Evolutionary conservation across 371 early-diverging fungal species (phyloP), one percentile per base, ranked within the genome.

Genomic region (Mortierella sp.): DNA sequence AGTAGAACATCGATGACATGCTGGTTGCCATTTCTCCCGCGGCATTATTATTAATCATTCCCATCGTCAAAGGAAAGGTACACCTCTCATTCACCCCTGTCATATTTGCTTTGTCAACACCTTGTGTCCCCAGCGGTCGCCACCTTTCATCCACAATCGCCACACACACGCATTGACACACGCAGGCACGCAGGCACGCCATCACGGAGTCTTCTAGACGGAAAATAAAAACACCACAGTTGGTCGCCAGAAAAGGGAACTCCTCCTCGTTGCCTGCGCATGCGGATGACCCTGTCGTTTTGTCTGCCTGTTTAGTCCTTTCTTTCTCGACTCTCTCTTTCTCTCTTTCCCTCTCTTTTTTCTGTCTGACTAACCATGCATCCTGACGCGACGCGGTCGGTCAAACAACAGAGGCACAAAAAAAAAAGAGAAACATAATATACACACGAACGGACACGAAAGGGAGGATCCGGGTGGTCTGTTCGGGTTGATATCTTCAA

Each of bases 131-230:
- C 61, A 34, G 31, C 19, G 61, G 34, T 61, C 31, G 16, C 54
- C 54, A 24, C 54, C 54, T 16, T 16, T 50, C 13, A 2, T 19
- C 61, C 31, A 19, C 34, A 28, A 61, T 61, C 16, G 34, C 16
- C 16, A 31, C 31, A 26, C 61, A 8, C 24, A 67, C 2, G 21
- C 34, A 67, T 50, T 14, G 50, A 40, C 67, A 5, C 67, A 8
- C 19, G 8, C 37, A 16, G 37, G 28, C 34, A 34, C 16, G 34
- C 61, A 61, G 14, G 61, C 61, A 61, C 34, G 61, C 61, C 61
- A 34, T 40, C 67, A 40, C 37, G 40, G 67, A 67, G 67, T 10
- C 67, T 67, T 67, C 67, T 67, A 67, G 67, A 67, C 54, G 54
- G 54, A 54, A 54, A 54, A 37, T 37, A 9, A 40, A 40, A 21